A percentile compares a stretch with the other conserved stretches of the same genome.
Evolutionary conservation across 306 rosid species (phyloP).

Genomic region (Lablab purpureus): DNA sequence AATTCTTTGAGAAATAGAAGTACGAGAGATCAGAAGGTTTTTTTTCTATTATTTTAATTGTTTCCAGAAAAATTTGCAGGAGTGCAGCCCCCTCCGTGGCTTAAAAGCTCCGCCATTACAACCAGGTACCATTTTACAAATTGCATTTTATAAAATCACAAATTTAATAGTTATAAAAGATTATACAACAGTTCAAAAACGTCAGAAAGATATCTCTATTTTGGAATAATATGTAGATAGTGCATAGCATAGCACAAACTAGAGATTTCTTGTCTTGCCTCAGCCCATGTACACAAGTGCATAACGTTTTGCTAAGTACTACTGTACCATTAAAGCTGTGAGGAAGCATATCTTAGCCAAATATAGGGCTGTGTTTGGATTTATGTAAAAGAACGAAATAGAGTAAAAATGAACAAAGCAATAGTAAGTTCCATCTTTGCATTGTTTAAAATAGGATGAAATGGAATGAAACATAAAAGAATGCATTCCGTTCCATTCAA

Average conservation of each 20-base stretch:
- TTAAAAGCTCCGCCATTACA: too few relatives aligned
- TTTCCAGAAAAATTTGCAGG: too few relatives aligned
- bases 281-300: conserved; percentile 11
- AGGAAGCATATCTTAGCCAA: conserved; percentile 11
- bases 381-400: neutral
- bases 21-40: too few relatives aligned
- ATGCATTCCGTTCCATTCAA: neutral
- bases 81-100: too few relatives aligned
- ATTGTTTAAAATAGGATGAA: neutral
- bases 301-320: neutral
- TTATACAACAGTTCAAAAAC: conserved; percentile 18
- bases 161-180: neutral
- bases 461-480: neutral
- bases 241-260: neutral
- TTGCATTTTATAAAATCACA: neutral
- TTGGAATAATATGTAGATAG: conserved; percentile 10
- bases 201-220: neutral
- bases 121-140: conserved; percentile 40
- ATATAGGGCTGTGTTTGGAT: neutral
- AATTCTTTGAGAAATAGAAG: too few relatives aligned
- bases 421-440: neutral
- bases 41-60: too few relatives aligned
- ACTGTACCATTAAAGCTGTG: neutral
- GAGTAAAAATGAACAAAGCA: neutral
- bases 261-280: neutral